Evolutionary conservation across 805 yeast genomes (phyloP), one percentile per base, ranked within the genome.

Genomic region (Diddensiella transvaalensis): DNA sequence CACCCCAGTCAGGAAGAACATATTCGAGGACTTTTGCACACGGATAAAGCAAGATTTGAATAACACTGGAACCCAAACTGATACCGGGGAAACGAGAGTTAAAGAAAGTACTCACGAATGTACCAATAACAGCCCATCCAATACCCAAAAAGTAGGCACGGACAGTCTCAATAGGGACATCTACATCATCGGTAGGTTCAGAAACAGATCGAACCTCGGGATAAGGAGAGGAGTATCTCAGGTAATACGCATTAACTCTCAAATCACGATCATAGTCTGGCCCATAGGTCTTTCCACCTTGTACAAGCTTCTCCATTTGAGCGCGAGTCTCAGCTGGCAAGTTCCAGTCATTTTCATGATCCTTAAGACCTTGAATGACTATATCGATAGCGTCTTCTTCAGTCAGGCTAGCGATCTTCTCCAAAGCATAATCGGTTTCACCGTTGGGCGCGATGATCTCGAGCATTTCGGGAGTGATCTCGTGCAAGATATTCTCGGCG

Each of bases 121-220:
- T 60, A 4, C 82, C 82, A 23, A 80, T 62, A 11, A 75, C 66
- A 19, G 76, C 65, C 82, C 82, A 78, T 8, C 48, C 37, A 8
- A 56, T 22, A 4, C 58, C 60, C 18, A 57, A 42, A 19, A 57
- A 42, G 60, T 77, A 78, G 2, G 74, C 77, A 44, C 83, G 66
- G 42, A 75, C 54, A 3, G 80, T 76, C 47, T 78, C 80, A 35
- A 65, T 66, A 3, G 74, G 73, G 18, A 69, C 51, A 11, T 51
- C 41, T 1, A 73, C 72, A 47, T 78, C 79, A 54, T 79, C 82
- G 40, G 54, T 65, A 1, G 79, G 74, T 37, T 74, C 77, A 4
- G 77, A 72, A 23, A 79, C 76, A 6, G 82, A 74, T 40, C 83
- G 62, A 15, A 78, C 78, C 57, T 78, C 83, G 3, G 82, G 80